Evolutionary conservation across 768 basidiomycete genomes (phyloP).

Genomic region (Mrakia blollopis): DNA sequence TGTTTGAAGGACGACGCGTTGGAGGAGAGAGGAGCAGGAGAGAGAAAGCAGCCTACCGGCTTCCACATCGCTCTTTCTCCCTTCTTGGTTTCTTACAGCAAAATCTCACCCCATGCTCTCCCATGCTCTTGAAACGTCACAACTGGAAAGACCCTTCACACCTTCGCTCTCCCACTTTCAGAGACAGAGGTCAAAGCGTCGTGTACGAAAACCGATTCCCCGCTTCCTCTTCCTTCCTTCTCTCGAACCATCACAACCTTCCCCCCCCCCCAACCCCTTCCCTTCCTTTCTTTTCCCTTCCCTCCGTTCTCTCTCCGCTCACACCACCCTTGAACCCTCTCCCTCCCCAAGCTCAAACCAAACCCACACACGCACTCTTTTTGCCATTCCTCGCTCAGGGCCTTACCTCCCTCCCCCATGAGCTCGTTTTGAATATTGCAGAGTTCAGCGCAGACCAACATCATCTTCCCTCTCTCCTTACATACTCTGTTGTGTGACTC

Average conservation of each 20-base stretch:
- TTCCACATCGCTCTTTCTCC: no score
- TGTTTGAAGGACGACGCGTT: background rate
- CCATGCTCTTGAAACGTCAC: no score
- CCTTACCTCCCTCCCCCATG: background rate
- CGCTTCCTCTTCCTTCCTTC: background rate
- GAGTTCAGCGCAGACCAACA: background rate
- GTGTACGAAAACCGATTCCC: no score
- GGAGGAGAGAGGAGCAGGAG: background rate
- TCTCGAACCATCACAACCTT: background rate
- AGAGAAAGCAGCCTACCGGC: no score
- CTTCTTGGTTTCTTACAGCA: no score
- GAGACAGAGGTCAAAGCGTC: no score
- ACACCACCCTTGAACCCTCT: background rate
- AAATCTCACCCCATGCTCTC: no score
- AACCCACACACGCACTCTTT: background rate
- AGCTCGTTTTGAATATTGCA: slow-evolving; percentile 5
- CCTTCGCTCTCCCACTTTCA: no score
- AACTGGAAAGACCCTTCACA: no score
- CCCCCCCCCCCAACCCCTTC: background rate
- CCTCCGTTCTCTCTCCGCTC: background rate
- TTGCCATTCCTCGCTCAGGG: background rate
- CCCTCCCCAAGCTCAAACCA: background rate
- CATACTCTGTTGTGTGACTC: background rate
- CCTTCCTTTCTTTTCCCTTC: background rate
- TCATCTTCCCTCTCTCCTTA: background rate